Percentiles rank a stretch among this genome's conserved stretches.
Evolutionary conservation across 2,329 filamentous ascomycete species (phyloP).

Genomic region (Apiospora rasikravindrae): DNA sequence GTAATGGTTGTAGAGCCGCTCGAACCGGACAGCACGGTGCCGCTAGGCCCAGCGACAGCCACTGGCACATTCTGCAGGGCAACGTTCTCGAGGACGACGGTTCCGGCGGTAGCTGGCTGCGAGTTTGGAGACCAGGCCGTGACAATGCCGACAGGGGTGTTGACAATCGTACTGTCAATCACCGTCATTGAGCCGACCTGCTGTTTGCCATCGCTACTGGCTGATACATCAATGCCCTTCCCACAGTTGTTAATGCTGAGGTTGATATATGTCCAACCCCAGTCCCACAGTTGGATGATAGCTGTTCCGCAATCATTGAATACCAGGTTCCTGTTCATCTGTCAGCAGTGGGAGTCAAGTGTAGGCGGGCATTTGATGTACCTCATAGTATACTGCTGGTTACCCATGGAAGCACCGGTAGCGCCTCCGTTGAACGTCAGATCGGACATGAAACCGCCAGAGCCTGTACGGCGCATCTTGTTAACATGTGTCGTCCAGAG

Average conservation of each 20-base stretch:
- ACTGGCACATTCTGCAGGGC: slow-evolving; percentile 43
- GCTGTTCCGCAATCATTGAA: slow-evolving; percentile 70
- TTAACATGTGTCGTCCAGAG: slow-evolving; percentile 26
- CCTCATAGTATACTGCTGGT: slow-evolving; percentile 71
- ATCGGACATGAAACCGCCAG: slow-evolving; percentile 56
- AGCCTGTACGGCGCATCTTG: slow-evolving; percentile 33
- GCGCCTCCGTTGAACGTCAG: slow-evolving; percentile 66
- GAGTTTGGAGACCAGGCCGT: slow-evolving; percentile 57
- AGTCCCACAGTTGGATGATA: slow-evolving; percentile 74
- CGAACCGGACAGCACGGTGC: slow-evolving; percentile 60
- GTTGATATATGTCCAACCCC: slow-evolving; percentile 70
- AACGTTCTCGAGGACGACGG: slow-evolving; percentile 62
- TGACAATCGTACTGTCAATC: slow-evolving; percentile 70
- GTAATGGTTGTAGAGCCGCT: slow-evolving; percentile 59
- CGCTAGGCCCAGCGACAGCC: slow-evolving; percentile 45
- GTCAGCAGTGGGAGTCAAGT: background rate
- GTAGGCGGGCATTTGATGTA: background rate
- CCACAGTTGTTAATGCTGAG: slow-evolving; percentile 37
- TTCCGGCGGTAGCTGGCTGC: slow-evolving; percentile 54
- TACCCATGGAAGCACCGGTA: slow-evolving; percentile 66
- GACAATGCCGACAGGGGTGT: slow-evolving; percentile 68
- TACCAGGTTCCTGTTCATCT: slow-evolving; percentile 56
- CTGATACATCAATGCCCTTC: slow-evolving; percentile 65
- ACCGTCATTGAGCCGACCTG: slow-evolving; percentile 73
- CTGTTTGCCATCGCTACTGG: slow-evolving; percentile 52